A percentile compares a stretch with the other conserved stretches of the same genome.
phyloP scores from a whole-genome alignment of 75 land plant genomes.

The Sequoia sempervirens region DNA sequence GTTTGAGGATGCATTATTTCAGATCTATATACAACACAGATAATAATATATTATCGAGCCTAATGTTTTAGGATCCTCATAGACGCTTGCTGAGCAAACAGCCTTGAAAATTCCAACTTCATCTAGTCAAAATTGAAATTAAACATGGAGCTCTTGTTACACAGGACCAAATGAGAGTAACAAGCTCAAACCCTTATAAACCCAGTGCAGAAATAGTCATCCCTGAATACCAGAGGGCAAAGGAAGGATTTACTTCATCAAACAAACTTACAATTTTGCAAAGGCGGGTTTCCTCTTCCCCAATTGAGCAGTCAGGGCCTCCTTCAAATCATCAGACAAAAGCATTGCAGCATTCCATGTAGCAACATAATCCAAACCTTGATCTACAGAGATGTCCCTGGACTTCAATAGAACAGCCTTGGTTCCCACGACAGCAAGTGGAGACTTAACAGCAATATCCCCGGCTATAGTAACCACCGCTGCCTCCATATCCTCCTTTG shows the following conservation, averaged over 20 bases:
- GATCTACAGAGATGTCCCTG: conserved; percentile 57
- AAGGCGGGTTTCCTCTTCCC: conserved; percentile 70
- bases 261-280: conserved; percentile 50
- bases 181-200: neutral
- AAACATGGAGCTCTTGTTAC: neutral
- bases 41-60: neutral
- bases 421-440: conserved; percentile 83
- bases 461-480: conserved; percentile 44
- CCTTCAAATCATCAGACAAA: conserved; percentile 57
- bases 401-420: conserved; percentile 69
- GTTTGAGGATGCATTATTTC: neutral
- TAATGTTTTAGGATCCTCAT: neutral
- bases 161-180: neutral
- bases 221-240: neutral
- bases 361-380: conserved; percentile 86
- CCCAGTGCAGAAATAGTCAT: neutral
- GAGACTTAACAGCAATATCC: conserved; percentile 72
- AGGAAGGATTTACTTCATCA: conserved; percentile 16
- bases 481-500: conserved; percentile 36
- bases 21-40: neutral
- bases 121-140: neutral
- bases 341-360: conserved; percentile 89
- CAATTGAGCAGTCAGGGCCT: conserved; percentile 56
- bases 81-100: neutral
- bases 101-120: neutral